Evolutionary conservation across 2,329 filamentous ascomycete species (phyloP), one percentile per base, ranked within the genome.

Genomic region (Pseudomassariella vexata): DNA sequence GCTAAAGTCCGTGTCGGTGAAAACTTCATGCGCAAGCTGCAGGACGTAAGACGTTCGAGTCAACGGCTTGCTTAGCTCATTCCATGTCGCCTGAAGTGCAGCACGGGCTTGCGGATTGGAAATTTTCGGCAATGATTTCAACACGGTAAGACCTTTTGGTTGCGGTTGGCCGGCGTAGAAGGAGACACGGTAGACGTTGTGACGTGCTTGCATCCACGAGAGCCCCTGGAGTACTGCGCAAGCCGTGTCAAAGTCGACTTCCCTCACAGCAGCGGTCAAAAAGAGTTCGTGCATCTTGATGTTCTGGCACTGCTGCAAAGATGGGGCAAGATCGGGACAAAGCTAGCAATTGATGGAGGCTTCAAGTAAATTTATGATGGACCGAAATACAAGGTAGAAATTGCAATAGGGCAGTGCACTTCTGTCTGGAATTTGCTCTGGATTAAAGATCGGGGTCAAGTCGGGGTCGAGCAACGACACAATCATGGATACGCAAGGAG

Each of bases 251-350:
- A 73, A 59, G 42, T 76, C 70, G 24, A 54, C 59, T 34, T 70
- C 64, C 12, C 62, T 58, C 32, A 81, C 63, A 27, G 66, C 50
- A 8, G 70, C 65, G 4, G 73, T 72, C 36, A 79, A 62, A 44
- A 77, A 79, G 12, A 79, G 56, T 52, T 79, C 74, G 47, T 76
- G 68, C 73, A 77, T 78, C n/a, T 18, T 32, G 30, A 8, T 22
- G 20, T n/a, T n/a, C n/a, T n/a, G n/a, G n/a, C n/a, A n/a, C n/a
- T n/a, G n/a, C n/a, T n/a, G n/a, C n/a, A n/a, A n/a, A n/a, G n/a
- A n/a, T n/a, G n/a, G n/a, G n/a, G n/a, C n/a, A n/a, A n/a, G n/a
- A n/a, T n/a, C n/a, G n/a, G n/a, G n/a, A n/a, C n/a, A n/a, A n/a
- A n/a, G n/a, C n/a, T n/a, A n/a, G n/a, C n/a, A n/a, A n/a, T n/a